A percentile compares a stretch with the other conserved stretches of the same genome.
Evolutionary conservation across 2,329 filamentous ascomycete genomes (phyloP).

Genomic region (Exserohilum turcica): DNA sequence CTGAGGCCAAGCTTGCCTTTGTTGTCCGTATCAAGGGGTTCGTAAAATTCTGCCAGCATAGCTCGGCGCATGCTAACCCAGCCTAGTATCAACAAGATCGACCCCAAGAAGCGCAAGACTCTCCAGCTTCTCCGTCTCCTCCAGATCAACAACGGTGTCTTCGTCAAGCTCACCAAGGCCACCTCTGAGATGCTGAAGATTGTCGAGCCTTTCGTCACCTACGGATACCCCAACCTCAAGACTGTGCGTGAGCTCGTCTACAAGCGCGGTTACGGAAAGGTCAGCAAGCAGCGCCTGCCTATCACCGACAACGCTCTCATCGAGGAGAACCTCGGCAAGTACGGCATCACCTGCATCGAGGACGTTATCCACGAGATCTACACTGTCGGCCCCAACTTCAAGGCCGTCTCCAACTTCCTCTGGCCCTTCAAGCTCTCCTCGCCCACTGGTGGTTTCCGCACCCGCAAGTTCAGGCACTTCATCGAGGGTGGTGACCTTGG

Average conservation of each 20-base stretch:
- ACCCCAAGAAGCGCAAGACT: slow-evolving; percentile 99
- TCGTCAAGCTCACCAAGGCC: slow-evolving; percentile 96
- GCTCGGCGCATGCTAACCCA: slow-evolving; percentile 8
- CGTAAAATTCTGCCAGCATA: slow-evolving; percentile 33
- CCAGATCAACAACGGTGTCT: slow-evolving; percentile 99
- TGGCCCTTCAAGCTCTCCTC: slow-evolving; percentile 99
- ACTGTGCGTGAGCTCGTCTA: slow-evolving; percentile 98
- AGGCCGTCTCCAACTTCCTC: slow-evolving; percentile 99
- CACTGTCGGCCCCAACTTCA: slow-evolving; percentile 97
- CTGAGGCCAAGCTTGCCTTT: slow-evolving; percentile 97
- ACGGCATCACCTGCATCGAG: slow-evolving; percentile 94
- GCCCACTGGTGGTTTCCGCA: slow-evolving; percentile 94
- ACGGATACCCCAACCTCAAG: slow-evolving; percentile 99
- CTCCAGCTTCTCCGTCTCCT: slow-evolving; percentile 99
- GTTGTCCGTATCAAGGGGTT: slow-evolving; percentile 98
- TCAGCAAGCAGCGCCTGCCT: slow-evolving; percentile 96
- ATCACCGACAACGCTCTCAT: slow-evolving; percentile 98
- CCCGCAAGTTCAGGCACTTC: slow-evolving; percentile 99
- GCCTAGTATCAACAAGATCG: slow-evolving; percentile 99
- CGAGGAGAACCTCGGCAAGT: slow-evolving; percentile 95
- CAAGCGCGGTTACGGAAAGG: slow-evolving; percentile 97
- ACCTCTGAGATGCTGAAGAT: slow-evolving; percentile 95
- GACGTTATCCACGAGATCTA: slow-evolving; percentile 98
- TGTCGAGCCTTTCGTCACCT: slow-evolving; percentile 98
- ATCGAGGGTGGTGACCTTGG: slow-evolving; percentile 98